Evolutionary conservation across 768 basidiomycete genomes (phyloP).

Genomic region (Trametes cinnabarina): DNA sequence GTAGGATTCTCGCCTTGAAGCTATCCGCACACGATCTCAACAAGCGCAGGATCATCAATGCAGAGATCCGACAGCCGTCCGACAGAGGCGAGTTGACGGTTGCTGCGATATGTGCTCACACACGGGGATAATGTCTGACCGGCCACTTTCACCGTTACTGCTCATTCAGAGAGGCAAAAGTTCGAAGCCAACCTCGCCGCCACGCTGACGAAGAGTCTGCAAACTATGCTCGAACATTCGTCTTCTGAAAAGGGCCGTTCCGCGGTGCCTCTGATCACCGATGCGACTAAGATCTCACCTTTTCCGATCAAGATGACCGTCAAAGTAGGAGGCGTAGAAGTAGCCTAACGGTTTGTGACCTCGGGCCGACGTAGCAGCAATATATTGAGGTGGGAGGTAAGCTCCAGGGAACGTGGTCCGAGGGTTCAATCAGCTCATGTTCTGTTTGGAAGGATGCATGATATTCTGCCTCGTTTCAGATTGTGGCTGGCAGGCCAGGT

Average conservation of each 20-base stretch:
- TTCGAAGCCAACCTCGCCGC: slow-evolving; percentile 59
- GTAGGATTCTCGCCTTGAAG: slow-evolving; percentile 35
- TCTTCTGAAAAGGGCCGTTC: slow-evolving; percentile 75
- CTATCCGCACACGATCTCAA: slow-evolving; percentile 9
- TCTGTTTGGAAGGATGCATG: not conserved
- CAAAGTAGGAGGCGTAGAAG: slow-evolving; percentile 63
- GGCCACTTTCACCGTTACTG: not conserved
- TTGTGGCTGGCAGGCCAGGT: not conserved
- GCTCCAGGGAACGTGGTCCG: slow-evolving; percentile 14
- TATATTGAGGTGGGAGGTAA: slow-evolving; percentile 3
- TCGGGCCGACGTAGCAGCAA: not conserved
- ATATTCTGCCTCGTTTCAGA: not conserved
- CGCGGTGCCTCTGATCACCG: slow-evolving; percentile 78
- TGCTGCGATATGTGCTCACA: not conserved
- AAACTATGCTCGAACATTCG: slow-evolving; percentile 72
- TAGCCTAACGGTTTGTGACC: slow-evolving; percentile 33
- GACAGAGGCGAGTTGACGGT: slow-evolving; percentile 48
- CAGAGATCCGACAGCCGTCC: slow-evolving; percentile 70
- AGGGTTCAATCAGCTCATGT: not conserved
- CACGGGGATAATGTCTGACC: not conserved
- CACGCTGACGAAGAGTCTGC: slow-evolving; percentile 63
- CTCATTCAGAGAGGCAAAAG: slow-evolving; percentile 40
- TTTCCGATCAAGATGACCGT: slow-evolving; percentile 75
- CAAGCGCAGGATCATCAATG: slow-evolving; percentile 66
- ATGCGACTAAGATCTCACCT: slow-evolving; percentile 66